A percentile compares a stretch with the other conserved stretches of the same genome.
phyloP scores from a whole-genome alignment of 1,284 basidiomycete genomes.

The Heliocybe sulcata region DNA sequence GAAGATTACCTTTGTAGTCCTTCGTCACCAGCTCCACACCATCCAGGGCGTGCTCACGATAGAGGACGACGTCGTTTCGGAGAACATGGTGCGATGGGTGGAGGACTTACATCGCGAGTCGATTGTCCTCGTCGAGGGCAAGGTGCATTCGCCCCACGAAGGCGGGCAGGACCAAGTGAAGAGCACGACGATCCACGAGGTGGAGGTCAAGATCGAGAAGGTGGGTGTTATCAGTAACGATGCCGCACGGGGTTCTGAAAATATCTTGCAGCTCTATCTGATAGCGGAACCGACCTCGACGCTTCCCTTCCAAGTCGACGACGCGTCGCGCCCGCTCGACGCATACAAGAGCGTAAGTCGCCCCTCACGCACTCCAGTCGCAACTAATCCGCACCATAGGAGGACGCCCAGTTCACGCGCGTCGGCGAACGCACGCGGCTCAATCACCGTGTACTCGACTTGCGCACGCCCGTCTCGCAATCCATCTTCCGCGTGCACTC shows the following conservation, averaged over 20 bases:
- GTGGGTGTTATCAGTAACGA: conserved; percentile 28
- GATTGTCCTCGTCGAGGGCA: conserved; percentile 58
- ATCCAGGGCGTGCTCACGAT: conserved; percentile 59
- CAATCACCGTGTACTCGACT: conserved; percentile 62
- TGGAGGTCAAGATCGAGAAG: conserved; percentile 53
- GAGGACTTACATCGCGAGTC: conserved; percentile 49
- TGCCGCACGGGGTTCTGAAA: conserved; percentile 4
- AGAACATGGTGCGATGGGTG: conserved; percentile 66
- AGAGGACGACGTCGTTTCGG: conserved; percentile 46
- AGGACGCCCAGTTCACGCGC: conserved; percentile 29
- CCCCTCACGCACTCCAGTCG: conserved; percentile 19
- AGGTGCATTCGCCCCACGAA: conserved; percentile 30
- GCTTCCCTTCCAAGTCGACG: conserved; percentile 28
- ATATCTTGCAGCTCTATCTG: conserved; percentile 31
- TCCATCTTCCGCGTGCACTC: conserved; percentile 66
- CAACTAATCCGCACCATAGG: conserved; percentile 25
- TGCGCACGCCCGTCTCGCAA: conserved; percentile 60
- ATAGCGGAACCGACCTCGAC: conserved; percentile 42
- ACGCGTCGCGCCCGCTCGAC: conserved; percentile 28
- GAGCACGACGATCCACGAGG: conserved; percentile 43
- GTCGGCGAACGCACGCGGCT: conserved; percentile 54
- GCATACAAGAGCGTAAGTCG: neutral
- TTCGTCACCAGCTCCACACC: conserved; percentile 55
- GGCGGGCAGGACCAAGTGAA: conserved; percentile 40
- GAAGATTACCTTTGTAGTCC: conserved; percentile 61